Conservation (phyloP, 306 rosid species). For the cucumber (Cucumis sativus) region DNA sequence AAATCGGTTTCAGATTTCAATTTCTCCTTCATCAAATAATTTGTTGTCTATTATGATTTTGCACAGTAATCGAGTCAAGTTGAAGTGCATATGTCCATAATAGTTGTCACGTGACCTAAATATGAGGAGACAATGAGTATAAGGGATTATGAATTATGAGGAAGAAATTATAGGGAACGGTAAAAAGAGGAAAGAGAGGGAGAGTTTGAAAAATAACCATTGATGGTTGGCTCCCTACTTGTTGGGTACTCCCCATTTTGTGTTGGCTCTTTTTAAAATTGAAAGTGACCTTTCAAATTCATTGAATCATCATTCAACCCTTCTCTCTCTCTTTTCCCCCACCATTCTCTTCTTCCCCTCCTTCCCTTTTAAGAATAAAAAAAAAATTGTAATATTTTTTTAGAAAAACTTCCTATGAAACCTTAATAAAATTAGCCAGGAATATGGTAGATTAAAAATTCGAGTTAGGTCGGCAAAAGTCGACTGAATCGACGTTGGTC, state of each 20-base stretch:
- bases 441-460: too few relatives aligned
- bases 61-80: too few relatives aligned
- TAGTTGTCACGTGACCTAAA: background rate
- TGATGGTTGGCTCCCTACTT: background rate
- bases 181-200: background rate
- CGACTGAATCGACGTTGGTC: too few relatives aligned
- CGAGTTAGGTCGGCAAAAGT: too few relatives aligned
- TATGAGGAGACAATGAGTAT: background rate
- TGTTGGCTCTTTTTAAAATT: background rate
- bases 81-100: too few relatives aligned
- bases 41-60: too few relatives aligned
- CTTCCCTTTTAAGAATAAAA: too few relatives aligned
- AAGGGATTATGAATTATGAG: background rate
- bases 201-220: background rate
- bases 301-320: background rate
- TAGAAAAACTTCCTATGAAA: too few relatives aligned
- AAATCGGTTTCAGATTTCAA: too few relatives aligned
- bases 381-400: too few relatives aligned
- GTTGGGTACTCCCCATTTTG: background rate
- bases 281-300: background rate
- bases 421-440: too few relatives aligned
- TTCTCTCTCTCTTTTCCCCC: background rate
- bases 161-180: background rate
- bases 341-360: background rate
- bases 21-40: too few relatives aligned